Percentiles rank a stretch among this genome's conserved stretches.
Evolutionary conservation across 1,284 basidiomycete species (phyloP).

Genomic region (Naganishia sp.): DNA sequence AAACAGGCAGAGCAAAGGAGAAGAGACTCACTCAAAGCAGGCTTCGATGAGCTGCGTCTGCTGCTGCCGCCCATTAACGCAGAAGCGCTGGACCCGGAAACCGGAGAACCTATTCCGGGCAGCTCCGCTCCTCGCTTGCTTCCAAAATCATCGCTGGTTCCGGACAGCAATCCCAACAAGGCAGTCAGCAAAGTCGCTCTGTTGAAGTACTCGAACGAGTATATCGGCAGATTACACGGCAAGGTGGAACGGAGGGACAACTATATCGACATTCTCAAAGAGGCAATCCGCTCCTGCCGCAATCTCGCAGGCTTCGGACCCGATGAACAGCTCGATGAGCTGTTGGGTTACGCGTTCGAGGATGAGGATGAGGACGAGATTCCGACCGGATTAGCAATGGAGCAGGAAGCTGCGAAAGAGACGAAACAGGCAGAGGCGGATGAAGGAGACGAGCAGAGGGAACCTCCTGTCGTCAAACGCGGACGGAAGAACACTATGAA

Average conservation of each 20-base stretch:
- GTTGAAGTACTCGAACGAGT: conserved; percentile 85
- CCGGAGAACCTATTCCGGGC: conserved; percentile 71
- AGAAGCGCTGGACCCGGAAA: conserved; percentile 68
- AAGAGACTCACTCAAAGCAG: conserved; percentile 90
- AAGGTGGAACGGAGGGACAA: conserved; percentile 79
- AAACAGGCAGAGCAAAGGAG: conserved; percentile 97
- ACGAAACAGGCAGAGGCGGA: background rate
- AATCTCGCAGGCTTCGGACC: conserved; percentile 38
- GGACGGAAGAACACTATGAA: conserved; percentile 1
- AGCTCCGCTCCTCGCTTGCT: conserved; percentile 81
- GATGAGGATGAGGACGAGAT: conserved; percentile 43
- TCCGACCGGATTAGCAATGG: conserved; percentile 23
- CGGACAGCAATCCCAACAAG: conserved; percentile 84
- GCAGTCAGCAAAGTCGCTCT: conserved; percentile 94
- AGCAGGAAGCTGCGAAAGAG: conserved; percentile 5
- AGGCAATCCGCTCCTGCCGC: conserved; percentile 68
- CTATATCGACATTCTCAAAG: conserved; percentile 71
- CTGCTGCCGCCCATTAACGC: conserved; percentile 78
- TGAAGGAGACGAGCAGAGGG: background rate
- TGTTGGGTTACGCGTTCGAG: conserved; percentile 46
- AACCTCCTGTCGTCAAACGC: background rate
- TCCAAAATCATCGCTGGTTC: conserved; percentile 67
- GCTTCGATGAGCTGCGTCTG: conserved; percentile 88
- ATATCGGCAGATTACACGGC: conserved; percentile 71
- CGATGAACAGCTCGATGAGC: conserved; percentile 45